Evolutionary conservation across 805 yeast species (phyloP), one percentile per base, ranked within the genome.

Genomic region (Wickerhamomyces xylosicus): DNA sequence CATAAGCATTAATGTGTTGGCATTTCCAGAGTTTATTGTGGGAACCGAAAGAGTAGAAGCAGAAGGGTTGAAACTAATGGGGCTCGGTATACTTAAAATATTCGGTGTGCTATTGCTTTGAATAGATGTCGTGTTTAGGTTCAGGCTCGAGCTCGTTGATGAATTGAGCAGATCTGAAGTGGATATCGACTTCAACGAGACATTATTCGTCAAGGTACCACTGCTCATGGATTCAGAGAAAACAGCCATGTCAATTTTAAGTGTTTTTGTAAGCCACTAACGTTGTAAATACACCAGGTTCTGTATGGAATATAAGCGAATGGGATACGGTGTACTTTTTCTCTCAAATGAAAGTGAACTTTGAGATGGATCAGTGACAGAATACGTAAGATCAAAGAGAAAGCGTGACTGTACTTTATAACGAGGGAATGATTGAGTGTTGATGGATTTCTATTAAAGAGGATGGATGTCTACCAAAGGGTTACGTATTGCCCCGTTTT

Each of bases 1-100:
- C 75, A 84, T 74, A 36, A 74, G 66, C 57, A 70, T 53, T 33
- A 53, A 52, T 11, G 59, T 56, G 37, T 49, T 54, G 32, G 20
- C 18, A 35, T 27, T 19, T 11, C 14, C 14, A 13, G 29, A 22
- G 25, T 25, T 9, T 16, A n/a, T 33, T 10, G 37, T 35, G 20
- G 33, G 36, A 16, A 37, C 33, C 20, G 45, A 39, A 5, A 42
- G 42, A 33, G 28, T 35, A 6, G 46, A 35, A 10, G 38, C 22
- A n/a, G 41, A 40, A 11, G 15, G 31, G 22, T 41, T 41, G 20
- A 20, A 19, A 27, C 34, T 37, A 38, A 41, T 35, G 11, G 40
- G 18, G 29, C 42, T 39, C 37, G 42, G 42, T 32, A 39, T 34
- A 9, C 36, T 33, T 1, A 39, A 16, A 5, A 39, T 13, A 9